Conservation (phyloP, 306 rosid genomes). For the Canavalia ensiformis region DNA sequence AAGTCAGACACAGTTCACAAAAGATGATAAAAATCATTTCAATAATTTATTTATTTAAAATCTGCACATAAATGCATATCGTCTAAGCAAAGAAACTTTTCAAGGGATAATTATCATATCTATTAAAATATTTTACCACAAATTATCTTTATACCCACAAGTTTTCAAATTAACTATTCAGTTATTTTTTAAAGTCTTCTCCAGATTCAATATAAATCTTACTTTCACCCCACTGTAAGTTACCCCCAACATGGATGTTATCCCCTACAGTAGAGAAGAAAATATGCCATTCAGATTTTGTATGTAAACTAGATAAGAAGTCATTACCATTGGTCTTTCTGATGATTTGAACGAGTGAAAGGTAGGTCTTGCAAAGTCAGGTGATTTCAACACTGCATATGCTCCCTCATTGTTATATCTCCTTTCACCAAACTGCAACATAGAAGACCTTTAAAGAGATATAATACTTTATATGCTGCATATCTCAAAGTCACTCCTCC, state of each 20-base stretch:
- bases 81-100: conserved; percentile 40
- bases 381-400: conserved; percentile 77
- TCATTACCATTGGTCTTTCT: conserved; percentile 73
- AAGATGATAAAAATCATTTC: conserved; percentile 1
- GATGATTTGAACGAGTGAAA: conserved; percentile 78
- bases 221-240: conserved; percentile 8
- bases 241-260: conserved; percentile 22
- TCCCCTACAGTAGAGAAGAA: conserved; percentile 30
- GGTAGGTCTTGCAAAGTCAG: conserved; percentile 74
- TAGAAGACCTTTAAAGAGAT: conserved; percentile 44
- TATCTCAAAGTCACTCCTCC: conserved; percentile 35
- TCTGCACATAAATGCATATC: conserved; percentile 31
- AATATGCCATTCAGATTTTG: conserved; percentile 4
- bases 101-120: conserved; percentile 26
- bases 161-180: neutral
- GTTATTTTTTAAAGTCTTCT: neutral
- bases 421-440: conserved; percentile 71
- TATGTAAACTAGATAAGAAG: conserved; percentile 27
- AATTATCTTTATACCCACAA: conserved; percentile 11
- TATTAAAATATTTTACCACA: conserved; percentile 18
- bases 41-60: conserved; percentile 3
- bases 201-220: conserved; percentile 12
- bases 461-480: conserved; percentile 41
- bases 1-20: conserved; percentile 37
- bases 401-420: conserved; percentile 82